A percentile compares a stretch with the other conserved stretches of the same genome.
phyloP scores from a whole-genome alignment of 2,329 filamentous ascomycete species.

The Fusarium duplospermum region DNA sequence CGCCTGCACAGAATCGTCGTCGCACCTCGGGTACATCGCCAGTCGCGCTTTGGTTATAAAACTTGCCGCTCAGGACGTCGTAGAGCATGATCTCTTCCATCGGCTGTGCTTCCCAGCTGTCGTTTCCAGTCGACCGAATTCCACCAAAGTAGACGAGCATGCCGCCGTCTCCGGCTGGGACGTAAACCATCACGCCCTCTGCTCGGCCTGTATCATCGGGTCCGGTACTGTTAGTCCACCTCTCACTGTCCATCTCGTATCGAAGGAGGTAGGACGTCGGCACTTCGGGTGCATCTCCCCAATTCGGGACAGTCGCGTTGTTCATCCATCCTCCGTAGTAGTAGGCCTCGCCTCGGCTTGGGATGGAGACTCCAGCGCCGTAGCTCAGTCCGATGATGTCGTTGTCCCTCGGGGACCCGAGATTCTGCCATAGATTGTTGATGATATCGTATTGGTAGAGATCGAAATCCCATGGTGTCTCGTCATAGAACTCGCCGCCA shows the following conservation, averaged over 20 bases:
- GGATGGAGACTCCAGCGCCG: conserved; percentile 67
- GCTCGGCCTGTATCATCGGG: conserved; percentile 65
- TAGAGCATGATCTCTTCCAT: conserved; percentile 68
- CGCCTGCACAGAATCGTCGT: conserved; percentile 70
- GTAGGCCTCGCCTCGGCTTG: conserved; percentile 66
- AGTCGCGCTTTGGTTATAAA: conserved; percentile 68
- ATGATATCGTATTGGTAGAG: conserved; percentile 70
- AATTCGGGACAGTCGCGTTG: conserved; percentile 63
- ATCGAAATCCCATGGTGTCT: conserved; percentile 57
- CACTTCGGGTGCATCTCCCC: conserved; percentile 57
- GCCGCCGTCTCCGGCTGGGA: conserved; percentile 70
- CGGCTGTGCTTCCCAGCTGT: conserved; percentile 56
- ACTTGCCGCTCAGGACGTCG: conserved; percentile 68
- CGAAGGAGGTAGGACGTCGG: conserved; percentile 65
- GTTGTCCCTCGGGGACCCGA: conserved; percentile 51
- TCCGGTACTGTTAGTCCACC: conserved; percentile 64
- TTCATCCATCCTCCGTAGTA: conserved; percentile 73
- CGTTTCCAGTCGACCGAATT: conserved; percentile 61
- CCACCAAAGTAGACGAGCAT: conserved; percentile 73
- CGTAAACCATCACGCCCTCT: conserved; percentile 69
- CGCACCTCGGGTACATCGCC: conserved; percentile 64
- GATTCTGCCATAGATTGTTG: conserved; percentile 65
- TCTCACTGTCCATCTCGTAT: conserved; percentile 66
- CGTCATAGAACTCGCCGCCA: conserved; percentile 68
- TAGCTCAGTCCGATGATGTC: conserved; percentile 62